Evolutionary conservation across 176 grass and related monocot genomes (phyloP).

Genomic region (Avena eriantha): DNA sequence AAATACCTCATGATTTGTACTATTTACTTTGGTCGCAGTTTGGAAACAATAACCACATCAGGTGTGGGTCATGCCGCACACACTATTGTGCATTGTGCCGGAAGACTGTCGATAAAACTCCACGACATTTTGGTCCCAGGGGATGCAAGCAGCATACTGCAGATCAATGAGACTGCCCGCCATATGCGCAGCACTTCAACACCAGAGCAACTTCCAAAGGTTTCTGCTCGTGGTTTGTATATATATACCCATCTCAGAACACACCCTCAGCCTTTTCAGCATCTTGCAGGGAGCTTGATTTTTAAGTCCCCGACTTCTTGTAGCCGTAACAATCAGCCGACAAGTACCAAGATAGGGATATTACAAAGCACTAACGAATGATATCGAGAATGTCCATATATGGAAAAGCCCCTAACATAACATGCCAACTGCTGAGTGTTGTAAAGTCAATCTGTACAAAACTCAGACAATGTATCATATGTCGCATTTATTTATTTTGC

Average conservation of each 20-base stretch:
- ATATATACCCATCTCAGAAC: neutral
- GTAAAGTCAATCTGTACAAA: too few species aligned
- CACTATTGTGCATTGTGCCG: slow-evolving; percentile 12
- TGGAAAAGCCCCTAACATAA: too few species aligned
- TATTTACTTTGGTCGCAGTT: slow-evolving; percentile 6
- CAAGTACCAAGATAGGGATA: neutral
- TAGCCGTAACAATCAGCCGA: neutral
- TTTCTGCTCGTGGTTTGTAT: neutral
- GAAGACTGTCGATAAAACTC: slow-evolving; percentile 44
- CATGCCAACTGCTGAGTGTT: too few species aligned
- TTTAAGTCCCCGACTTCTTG: neutral
- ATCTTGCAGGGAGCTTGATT: slow-evolving; percentile 29
- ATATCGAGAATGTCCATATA: too few species aligned
- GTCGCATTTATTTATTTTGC: too few species aligned
- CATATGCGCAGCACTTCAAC: neutral
- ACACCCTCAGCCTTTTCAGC: neutral
- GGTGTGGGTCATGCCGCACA: neutral
- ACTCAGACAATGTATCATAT: too few species aligned
- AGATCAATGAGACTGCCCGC: slow-evolving; percentile 33
- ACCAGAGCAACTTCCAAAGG: neutral
- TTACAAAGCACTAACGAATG: too few species aligned
- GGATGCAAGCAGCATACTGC: slow-evolving; percentile 74
- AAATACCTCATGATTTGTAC: neutral
- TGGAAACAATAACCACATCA: slow-evolving; percentile 33
- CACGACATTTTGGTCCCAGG: slow-evolving; percentile 66